These are phyloP conservation scores for Inonotus hispidus DNA, from an alignment of 1,284 basidiomycete species.

Conservation along the genomic window DNA sequence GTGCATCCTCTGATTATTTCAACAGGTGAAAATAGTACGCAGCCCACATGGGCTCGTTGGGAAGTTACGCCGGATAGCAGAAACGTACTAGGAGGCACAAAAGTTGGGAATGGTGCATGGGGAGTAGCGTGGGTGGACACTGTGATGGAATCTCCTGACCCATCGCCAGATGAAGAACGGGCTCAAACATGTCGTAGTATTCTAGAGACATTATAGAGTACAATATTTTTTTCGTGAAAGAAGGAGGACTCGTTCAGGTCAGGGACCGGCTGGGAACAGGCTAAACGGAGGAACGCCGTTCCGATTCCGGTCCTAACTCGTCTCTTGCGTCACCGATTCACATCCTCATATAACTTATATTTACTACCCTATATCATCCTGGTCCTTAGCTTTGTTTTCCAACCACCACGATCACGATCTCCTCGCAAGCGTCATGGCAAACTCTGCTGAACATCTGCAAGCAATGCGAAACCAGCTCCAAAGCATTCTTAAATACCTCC, in stretches of 20 bases:
- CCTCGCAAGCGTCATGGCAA: neutral
- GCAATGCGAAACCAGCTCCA: conserved; percentile 5
- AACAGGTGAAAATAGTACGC: conserved; percentile 65
- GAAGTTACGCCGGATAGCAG: conserved; percentile 45
- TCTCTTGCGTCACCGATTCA: too few relatives aligned
- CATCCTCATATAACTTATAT: neutral
- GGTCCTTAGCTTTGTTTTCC: neutral
- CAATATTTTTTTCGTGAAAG: too few relatives aligned
- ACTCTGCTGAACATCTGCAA: conserved; percentile 1
- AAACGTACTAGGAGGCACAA: conserved; percentile 60
- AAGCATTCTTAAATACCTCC: conserved; percentile 4
- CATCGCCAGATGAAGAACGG: conserved; percentile 20
- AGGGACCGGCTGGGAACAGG: too few relatives aligned
- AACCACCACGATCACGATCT: neutral
- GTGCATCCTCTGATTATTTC: conserved; percentile 11
- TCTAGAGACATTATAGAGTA: conserved; percentile 1
- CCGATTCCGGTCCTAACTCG: too few relatives aligned
- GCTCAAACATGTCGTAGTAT: conserved; percentile 8
- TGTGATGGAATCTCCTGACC: conserved; percentile 45
- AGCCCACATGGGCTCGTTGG: conserved; percentile 62
- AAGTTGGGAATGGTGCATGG: conserved; percentile 72
- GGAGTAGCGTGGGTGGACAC: conserved; percentile 74
- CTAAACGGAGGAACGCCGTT: too few relatives aligned
- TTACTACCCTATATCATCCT: neutral
- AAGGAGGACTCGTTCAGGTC: too few relatives aligned